phyloP scores from a whole-genome alignment of 768 basidiomycete genomes.

The Sutorius australiensis region DNA sequence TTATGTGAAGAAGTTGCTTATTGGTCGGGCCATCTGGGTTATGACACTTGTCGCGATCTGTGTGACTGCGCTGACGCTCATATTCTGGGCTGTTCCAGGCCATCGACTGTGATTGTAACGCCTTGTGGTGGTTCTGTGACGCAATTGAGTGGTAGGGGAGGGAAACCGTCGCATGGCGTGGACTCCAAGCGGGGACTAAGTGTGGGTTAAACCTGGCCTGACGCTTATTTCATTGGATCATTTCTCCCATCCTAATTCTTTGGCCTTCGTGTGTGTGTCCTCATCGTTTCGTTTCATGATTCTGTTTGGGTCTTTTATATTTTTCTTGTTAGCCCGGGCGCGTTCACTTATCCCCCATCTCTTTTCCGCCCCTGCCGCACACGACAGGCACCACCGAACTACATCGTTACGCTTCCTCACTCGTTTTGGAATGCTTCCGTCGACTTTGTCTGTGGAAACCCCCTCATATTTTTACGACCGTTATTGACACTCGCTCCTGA shows the following conservation, averaged over 20 bases:
- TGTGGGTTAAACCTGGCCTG: constrained; percentile 15
- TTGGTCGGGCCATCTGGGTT: constrained; percentile 92
- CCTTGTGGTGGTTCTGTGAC: constrained; percentile 1
- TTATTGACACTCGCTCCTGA: constrained; percentile 16
- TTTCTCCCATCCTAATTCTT: constrained; percentile 25
- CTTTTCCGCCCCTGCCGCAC: constrained; percentile 14
- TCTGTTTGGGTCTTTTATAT: constrained; percentile 11
- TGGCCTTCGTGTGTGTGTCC: constrained; percentile 17
- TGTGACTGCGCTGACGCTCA: constrained; percentile 76
- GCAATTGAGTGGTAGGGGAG: not conserved
- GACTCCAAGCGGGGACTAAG: constrained; percentile 12
- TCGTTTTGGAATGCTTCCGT: constrained; percentile 20
- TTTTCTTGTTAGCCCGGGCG: constrained; percentile 22
- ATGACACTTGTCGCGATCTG: constrained; percentile 71
- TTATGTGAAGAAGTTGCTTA: constrained; percentile 86
- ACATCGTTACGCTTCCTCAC: constrained; percentile 25
- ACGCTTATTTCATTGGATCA: constrained; percentile 19
- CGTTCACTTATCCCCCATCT: constrained; percentile 22
- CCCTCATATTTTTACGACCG: constrained; percentile 20
- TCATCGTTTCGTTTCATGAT: constrained; percentile 16
- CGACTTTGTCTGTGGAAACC: constrained; percentile 9
- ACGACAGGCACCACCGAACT: constrained; percentile 19
- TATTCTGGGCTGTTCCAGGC: constrained; percentile 97
- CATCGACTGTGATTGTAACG: constrained; percentile 60
- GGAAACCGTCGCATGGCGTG: constrained; percentile 11